These are phyloP conservation scores for Lentinula sp. DNA, from an alignment of 768 basidiomycete genomes.

Conservation along the genomic window DNA sequence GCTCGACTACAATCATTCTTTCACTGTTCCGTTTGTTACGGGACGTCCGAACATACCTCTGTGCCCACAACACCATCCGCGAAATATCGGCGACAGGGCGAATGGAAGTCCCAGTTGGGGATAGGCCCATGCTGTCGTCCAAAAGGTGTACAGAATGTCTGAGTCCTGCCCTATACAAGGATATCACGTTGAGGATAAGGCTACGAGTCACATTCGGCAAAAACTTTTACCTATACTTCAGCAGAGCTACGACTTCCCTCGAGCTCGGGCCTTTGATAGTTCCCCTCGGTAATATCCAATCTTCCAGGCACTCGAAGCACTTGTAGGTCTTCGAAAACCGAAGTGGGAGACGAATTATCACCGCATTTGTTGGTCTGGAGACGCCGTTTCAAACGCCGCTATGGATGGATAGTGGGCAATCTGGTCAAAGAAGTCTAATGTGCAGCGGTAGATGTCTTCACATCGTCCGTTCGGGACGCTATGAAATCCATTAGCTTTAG, in stretches of 20 bases:
- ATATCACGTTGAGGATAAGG: no score
- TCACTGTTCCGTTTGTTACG: neutral
- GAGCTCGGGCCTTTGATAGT: no score
- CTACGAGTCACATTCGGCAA: no score
- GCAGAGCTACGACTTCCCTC: no score
- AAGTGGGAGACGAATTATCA: neutral
- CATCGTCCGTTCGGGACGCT: neutral
- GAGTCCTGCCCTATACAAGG: neutral
- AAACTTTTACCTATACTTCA: no score
- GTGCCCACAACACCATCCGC: neutral
- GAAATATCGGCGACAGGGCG: neutral
- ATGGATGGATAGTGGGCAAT: neutral
- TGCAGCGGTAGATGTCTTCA: neutral
- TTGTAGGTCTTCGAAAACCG: neutral
- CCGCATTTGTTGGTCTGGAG: neutral
- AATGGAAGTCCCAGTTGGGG: neutral
- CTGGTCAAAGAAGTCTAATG: no score
- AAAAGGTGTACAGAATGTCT: neutral
- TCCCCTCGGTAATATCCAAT: neutral
- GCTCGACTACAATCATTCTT: no score
- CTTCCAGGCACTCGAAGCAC: neutral
- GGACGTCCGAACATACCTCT: neutral
- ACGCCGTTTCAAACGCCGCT: neutral
- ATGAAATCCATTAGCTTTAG: neutral
- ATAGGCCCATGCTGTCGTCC: neutral